phyloP scores from a whole-genome alignment of 345 rosid genomes.

The Moricandia arvensis region DNA sequence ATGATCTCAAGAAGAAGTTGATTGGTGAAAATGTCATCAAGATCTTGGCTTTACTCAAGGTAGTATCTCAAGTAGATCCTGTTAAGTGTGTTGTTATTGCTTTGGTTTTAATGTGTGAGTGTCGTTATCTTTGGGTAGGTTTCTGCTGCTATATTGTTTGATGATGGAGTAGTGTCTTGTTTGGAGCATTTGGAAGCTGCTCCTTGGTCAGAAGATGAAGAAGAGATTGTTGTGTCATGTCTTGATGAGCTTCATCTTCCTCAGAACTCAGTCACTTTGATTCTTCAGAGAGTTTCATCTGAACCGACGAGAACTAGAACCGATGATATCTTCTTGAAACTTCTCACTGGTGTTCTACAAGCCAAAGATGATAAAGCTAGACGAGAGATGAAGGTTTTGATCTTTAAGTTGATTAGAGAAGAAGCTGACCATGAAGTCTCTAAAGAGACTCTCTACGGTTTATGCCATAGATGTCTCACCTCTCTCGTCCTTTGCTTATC shows the following conservation, averaged over 20 bases:
- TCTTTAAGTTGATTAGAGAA: slow-evolving; percentile 68
- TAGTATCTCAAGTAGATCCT: slow-evolving; percentile 17
- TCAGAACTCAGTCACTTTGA: slow-evolving; percentile 44
- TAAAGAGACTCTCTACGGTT: slow-evolving; percentile 62
- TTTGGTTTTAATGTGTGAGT: background rate
- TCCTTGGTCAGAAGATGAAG: slow-evolving; percentile 90
- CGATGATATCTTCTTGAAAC: slow-evolving; percentile 65
- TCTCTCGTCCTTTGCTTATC: slow-evolving; percentile 77
- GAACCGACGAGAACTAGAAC: slow-evolving; percentile 40
- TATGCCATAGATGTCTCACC: slow-evolving; percentile 77
- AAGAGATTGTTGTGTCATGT: slow-evolving; percentile 57
- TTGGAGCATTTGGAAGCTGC: slow-evolving; percentile 86
- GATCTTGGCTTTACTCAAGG: slow-evolving; percentile 88
- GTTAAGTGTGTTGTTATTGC: background rate
- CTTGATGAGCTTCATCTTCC: slow-evolving; percentile 70
- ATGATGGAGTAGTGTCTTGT: slow-evolving; percentile 66
- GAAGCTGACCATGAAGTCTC: slow-evolving; percentile 64
- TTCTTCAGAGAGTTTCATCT: slow-evolving; percentile 77
- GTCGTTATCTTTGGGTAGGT: slow-evolving; percentile 46
- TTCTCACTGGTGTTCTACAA: slow-evolving; percentile 65
- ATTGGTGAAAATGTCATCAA: slow-evolving; percentile 67
- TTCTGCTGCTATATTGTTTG: slow-evolving; percentile 73
- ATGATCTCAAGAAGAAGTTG: slow-evolving; percentile 71
- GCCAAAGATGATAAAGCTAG: slow-evolving; percentile 92
- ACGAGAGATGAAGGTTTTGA: slow-evolving; percentile 75